Evolutionary conservation across 1,139 yeast species (phyloP).

Genomic region (Suhomyces taliae): DNA sequence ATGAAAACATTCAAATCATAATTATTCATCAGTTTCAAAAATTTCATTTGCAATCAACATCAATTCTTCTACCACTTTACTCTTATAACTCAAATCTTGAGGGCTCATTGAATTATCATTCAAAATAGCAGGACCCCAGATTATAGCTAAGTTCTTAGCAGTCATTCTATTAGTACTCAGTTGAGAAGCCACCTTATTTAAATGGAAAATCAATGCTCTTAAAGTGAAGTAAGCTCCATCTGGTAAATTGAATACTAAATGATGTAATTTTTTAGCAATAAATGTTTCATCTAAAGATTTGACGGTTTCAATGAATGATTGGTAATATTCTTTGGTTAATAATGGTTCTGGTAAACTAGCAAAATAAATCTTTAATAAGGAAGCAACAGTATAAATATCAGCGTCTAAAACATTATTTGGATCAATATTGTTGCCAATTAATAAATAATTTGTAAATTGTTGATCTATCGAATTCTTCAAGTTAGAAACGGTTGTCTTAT

Average conservation of each 20-base stretch:
- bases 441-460: slow-evolving; percentile 65
- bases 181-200: slow-evolving; percentile 68
- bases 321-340: slow-evolving; percentile 56
- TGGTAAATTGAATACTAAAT: slow-evolving; percentile 82
- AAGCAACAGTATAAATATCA: slow-evolving; percentile 72
- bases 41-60: slow-evolving; percentile 83
- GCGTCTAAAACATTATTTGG: slow-evolving; percentile 56
- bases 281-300: slow-evolving; percentile 51
- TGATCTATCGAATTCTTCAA: slow-evolving; percentile 71
- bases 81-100: slow-evolving; percentile 79
- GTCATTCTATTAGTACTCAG: slow-evolving; percentile 77
- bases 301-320: slow-evolving; percentile 70
- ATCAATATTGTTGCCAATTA: slow-evolving; percentile 45
- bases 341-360: slow-evolving; percentile 70
- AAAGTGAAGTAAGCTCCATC: slow-evolving; percentile 95
- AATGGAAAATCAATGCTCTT: slow-evolving; percentile 79
- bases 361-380: slow-evolving; percentile 68
- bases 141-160: slow-evolving; percentile 72
- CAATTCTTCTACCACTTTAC: slow-evolving; percentile 79
- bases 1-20: no score
- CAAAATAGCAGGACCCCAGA: slow-evolving; percentile 93
- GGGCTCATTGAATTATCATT: slow-evolving; percentile 63
- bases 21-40: slow-evolving; percentile 64
- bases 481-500: slow-evolving; percentile 69
- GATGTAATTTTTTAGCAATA: slow-evolving; percentile 78